phyloP scores from a whole-genome alignment of 306 rosid genomes.

The Lablab purpureus region DNA sequence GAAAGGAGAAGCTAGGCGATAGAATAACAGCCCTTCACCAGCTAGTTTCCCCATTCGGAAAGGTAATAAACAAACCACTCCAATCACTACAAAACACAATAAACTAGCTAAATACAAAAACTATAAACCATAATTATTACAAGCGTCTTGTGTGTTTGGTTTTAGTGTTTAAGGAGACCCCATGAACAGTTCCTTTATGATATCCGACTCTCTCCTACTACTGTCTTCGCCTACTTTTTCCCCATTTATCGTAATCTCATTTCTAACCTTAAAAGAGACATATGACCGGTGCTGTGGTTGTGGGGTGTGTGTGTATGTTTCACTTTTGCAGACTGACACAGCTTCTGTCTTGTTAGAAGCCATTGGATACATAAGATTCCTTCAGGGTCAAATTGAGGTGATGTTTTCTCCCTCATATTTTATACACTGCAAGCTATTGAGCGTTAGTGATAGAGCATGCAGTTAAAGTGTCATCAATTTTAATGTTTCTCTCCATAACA shows the following conservation, averaged over 20 bases:
- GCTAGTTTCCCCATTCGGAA: conserved; percentile 91
- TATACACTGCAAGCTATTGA: conserved; percentile 41
- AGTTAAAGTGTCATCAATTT: conserved; percentile 54
- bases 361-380: conserved; percentile 92
- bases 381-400: conserved; percentile 93
- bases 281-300: conserved; percentile 19
- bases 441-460: conserved; percentile 57
- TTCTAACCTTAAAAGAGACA: conserved; percentile 55
- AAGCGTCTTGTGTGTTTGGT: conserved; percentile 28
- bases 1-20: conserved; percentile 92
- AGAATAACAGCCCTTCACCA: conserved; percentile 92
- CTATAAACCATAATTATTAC: background rate
- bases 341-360: conserved; percentile 94
- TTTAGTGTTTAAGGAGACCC: background rate
- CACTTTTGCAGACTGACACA: conserved; percentile 99
- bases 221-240: background rate
- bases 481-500: conserved; percentile 49
- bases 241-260: background rate
- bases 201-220: conserved; percentile 25
- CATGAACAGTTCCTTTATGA: conserved; percentile 24
- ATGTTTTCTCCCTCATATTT: conserved; percentile 52
- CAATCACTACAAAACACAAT: background rate
- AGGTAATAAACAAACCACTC: conserved; percentile 54
- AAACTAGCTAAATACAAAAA: background rate
- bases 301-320: conserved; percentile 33